Percentiles rank a stretch among this genome's conserved stretches.
These are phyloP conservation scores for Podaxis carcinomalis DNA, from an alignment of 768 basidiomycete species.

Conservation along the genomic window DNA sequence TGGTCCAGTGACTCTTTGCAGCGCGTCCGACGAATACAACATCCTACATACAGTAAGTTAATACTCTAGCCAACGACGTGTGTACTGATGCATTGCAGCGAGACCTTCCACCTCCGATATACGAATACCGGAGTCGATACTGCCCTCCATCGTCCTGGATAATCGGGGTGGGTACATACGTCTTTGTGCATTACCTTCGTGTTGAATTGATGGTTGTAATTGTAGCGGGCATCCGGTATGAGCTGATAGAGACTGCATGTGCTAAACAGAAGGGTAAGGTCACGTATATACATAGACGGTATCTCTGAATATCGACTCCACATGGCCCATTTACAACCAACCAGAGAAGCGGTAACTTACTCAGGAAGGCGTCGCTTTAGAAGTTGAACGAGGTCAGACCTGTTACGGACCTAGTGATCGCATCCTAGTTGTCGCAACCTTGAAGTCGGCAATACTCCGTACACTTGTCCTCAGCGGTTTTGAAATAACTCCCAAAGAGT, in stretches of 20 bases:
- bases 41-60: slow-evolving; percentile 59
- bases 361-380: slow-evolving; percentile 69
- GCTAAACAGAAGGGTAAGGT: slow-evolving; percentile 73
- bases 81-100: slow-evolving; percentile 39
- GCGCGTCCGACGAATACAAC: slow-evolving; percentile 69
- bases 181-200: neutral
- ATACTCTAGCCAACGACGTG: slow-evolving; percentile 6
- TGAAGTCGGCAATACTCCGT: slow-evolving; percentile 66
- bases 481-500: slow-evolving; percentile 76
- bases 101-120: slow-evolving; percentile 91
- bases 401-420: slow-evolving; percentile 88
- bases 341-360: slow-evolving; percentile 62
- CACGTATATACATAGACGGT: slow-evolving; percentile 34
- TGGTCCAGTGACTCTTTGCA: slow-evolving; percentile 82
- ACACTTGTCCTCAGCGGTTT: slow-evolving; percentile 78
- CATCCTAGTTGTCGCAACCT: slow-evolving; percentile 62
- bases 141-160: slow-evolving; percentile 78
- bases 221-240: slow-evolving; percentile 83
- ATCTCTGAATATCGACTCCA: slow-evolving; percentile 77
- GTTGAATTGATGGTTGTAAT: neutral
- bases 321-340: slow-evolving; percentile 88
- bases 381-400: slow-evolving; percentile 67
- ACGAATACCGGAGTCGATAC: slow-evolving; percentile 88
- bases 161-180: slow-evolving; percentile 49
- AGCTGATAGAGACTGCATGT: slow-evolving; percentile 83